phyloP scores from a whole-genome alignment of 1,284 basidiomycete genomes.

The Trametes hirsuta region DNA sequence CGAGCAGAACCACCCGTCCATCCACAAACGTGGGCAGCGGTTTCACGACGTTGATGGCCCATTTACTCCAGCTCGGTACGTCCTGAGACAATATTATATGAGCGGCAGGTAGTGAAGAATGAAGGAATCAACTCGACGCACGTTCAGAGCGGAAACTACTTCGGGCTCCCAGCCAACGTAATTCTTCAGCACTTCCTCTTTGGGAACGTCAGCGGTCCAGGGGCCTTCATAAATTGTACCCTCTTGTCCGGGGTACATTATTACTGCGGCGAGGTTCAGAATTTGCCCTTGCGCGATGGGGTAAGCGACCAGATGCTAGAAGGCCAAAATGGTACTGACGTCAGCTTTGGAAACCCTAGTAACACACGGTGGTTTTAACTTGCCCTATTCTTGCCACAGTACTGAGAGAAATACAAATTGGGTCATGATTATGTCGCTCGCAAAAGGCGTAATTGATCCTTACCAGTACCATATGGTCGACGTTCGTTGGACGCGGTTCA shows the following conservation, averaged over 20 bases:
- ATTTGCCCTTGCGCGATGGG: slow-evolving; percentile 15
- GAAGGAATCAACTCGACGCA: slow-evolving; percentile 17
- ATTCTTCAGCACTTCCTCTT: slow-evolving; percentile 26
- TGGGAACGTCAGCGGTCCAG: slow-evolving; percentile 27
- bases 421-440: background rate
- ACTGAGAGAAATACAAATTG: slow-evolving; percentile 15
- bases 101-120: background rate
- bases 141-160: slow-evolving; percentile 31
- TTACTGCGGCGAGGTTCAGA: slow-evolving; percentile 31
- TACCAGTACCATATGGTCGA: background rate
- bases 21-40: slow-evolving; percentile 28
- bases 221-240: slow-evolving; percentile 30
- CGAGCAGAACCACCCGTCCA: slow-evolving; percentile 31
- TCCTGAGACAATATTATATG: background rate
- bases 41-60: slow-evolving; percentile 31
- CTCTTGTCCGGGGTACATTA: slow-evolving; percentile 24
- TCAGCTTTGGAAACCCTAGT: too few species aligned
- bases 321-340: too few species aligned
- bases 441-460: background rate
- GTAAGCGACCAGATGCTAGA: slow-evolving; percentile 20
- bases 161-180: slow-evolving; percentile 34
- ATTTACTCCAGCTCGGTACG: slow-evolving; percentile 15
- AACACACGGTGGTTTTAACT: background rate
- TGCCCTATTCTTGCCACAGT: slow-evolving; percentile 34
- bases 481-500: background rate